Percentiles rank a stretch among this genome's conserved stretches.
Conservation (phyloP, 352 stramenopile genomes). For the Phytophthora melonis region DNA sequence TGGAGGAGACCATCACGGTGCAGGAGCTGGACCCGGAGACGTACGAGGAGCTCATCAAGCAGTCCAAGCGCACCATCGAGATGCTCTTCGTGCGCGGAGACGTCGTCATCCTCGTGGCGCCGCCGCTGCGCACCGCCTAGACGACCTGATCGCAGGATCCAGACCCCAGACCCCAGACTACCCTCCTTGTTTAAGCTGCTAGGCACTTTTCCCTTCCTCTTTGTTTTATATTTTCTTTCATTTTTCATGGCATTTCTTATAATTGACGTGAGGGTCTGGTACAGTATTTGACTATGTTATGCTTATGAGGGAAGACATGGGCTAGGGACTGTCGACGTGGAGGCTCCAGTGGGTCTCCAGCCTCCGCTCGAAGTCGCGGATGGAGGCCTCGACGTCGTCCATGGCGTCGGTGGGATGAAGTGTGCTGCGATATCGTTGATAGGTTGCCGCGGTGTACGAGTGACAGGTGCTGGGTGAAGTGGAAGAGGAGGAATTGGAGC, state of each 20-base stretch:
- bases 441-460: slow-evolving; percentile 15
- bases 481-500: not conserved
- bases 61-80: slow-evolving; percentile 95
- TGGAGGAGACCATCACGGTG: slow-evolving; percentile 98
- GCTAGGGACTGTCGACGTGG: not conserved
- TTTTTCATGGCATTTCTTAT: not conserved
- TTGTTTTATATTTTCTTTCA: slow-evolving; percentile 4
- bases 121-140: slow-evolving; percentile 93
- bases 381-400: slow-evolving; percentile 44
- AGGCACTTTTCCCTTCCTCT: not conserved
- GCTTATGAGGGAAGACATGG: not conserved
- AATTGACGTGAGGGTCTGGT: not conserved
- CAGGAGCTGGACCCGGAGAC: slow-evolving; percentile 98
- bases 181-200: not conserved
- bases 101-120: slow-evolving; percentile 98
- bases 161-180: not conserved
- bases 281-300: not conserved
- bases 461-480: slow-evolving; percentile 27
- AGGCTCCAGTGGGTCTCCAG: slow-evolving; percentile 32
- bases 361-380: slow-evolving; percentile 54
- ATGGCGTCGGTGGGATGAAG: slow-evolving; percentile 1
- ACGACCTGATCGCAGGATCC: not conserved
- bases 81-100: slow-evolving; percentile 99
- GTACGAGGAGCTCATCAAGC: slow-evolving; percentile 97
- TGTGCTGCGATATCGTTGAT: not conserved